Percentiles rank a stretch among this genome's conserved stretches.
phyloP scores from a whole-genome alignment of 345 rosid species.

The Garcia nutans region DNA sequence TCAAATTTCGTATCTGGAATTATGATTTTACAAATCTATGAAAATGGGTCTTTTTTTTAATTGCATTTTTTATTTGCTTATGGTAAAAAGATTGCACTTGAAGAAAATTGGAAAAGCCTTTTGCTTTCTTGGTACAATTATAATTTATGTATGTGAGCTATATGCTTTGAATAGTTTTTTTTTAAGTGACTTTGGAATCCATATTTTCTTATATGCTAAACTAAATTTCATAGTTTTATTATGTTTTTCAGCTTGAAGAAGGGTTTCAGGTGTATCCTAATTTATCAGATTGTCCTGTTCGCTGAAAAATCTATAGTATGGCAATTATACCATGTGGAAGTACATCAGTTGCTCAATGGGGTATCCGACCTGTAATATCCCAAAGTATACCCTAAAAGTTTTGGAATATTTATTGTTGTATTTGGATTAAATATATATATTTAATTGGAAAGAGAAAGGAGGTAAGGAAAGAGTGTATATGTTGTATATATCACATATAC shows the following conservation, averaged over 20 bases:
- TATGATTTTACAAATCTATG: not conserved
- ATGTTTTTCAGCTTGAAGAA: slow-evolving; percentile 21
- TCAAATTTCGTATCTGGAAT: not conserved
- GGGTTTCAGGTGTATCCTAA: slow-evolving; percentile 7
- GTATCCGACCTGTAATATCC: too few species aligned
- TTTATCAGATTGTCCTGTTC: slow-evolving; percentile 2
- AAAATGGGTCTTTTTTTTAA: too few species aligned
- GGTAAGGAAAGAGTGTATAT: too few species aligned
- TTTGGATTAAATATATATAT: too few species aligned
- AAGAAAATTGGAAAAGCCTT: not conserved
- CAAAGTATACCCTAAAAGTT: too few species aligned
- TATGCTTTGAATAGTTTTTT: not conserved
- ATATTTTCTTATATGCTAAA: not conserved
- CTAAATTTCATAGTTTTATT: not conserved
- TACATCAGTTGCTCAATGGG: slow-evolving; percentile 75
- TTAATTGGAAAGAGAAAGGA: too few species aligned
- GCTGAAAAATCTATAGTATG: slow-evolving; percentile 47
- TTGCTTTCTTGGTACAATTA: not conserved
- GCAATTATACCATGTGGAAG: slow-evolving; percentile 83
- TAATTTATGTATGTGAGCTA: not conserved
- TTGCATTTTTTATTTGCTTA: too few species aligned
- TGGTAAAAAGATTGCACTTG: not conserved
- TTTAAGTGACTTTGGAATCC: not conserved
- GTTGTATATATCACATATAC: too few species aligned
- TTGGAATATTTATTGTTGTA: too few species aligned